phyloP scores from a whole-genome alignment of 192 early-diverging fungal species.

The Dispira simplex region DNA sequence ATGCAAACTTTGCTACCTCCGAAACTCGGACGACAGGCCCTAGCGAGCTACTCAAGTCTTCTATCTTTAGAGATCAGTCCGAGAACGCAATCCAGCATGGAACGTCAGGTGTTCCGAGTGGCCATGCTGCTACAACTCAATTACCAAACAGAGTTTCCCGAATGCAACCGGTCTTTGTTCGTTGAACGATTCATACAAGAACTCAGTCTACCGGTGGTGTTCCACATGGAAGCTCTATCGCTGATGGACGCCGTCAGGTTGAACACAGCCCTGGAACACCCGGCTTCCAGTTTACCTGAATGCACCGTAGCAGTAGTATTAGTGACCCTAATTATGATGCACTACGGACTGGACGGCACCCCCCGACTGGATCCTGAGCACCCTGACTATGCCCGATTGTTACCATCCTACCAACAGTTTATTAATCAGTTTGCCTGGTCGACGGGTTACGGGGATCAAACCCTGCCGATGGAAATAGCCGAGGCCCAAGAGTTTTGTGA shows the following conservation, averaged over 20 bases:
- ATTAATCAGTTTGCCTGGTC: background rate
- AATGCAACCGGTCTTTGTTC: background rate
- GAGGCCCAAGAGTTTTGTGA: conserved; percentile 8
- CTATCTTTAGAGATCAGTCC: background rate
- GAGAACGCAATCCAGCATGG: background rate
- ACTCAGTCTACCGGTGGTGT: conserved; percentile 1
- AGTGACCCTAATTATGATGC: conserved; percentile 1
- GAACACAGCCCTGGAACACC: background rate
- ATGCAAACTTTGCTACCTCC: background rate
- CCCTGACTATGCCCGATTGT: background rate
- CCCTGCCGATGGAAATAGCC: background rate
- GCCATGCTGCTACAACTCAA: background rate
- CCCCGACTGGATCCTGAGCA: conserved; percentile 2
- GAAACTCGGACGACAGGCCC: background rate
- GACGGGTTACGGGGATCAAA: background rate
- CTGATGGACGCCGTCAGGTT: background rate
- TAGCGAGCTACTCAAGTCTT: background rate
- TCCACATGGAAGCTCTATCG: background rate
- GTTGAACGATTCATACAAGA: background rate
- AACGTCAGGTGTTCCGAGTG: background rate
- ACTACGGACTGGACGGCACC: conserved; percentile 6
- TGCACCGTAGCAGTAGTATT: background rate
- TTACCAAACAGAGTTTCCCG: background rate
- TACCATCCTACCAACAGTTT: conserved; percentile 4
- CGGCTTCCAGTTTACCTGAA: background rate